A percentile compares a stretch with the other conserved stretches of the same genome.
Evolutionary conservation across 352 stramenopile species (phyloP).

Genomic region (Phytophthora syringae): DNA sequence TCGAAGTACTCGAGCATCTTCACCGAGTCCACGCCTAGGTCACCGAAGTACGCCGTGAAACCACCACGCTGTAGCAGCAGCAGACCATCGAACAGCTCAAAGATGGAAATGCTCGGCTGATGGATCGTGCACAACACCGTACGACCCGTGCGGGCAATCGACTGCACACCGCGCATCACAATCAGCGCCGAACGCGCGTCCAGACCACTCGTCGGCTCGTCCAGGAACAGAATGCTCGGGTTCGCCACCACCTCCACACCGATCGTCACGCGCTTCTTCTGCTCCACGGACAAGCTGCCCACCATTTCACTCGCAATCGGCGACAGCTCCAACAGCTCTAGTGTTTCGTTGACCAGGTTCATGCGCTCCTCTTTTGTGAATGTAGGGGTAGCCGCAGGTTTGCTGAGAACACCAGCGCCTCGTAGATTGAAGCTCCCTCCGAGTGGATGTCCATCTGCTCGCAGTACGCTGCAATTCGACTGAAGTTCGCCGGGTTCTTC

Average conservation of each 20-base stretch:
- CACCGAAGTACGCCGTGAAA: background rate
- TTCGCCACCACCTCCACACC: slow-evolving; percentile 91
- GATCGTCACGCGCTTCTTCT: slow-evolving; percentile 75
- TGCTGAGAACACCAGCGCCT: slow-evolving; percentile 93
- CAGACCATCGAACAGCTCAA: background rate
- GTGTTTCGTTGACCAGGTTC: slow-evolving; percentile 55
- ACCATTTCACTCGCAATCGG: slow-evolving; percentile 57
- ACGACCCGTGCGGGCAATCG: slow-evolving; percentile 73
- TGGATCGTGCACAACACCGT: slow-evolving; percentile 66
- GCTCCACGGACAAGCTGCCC: slow-evolving; percentile 74
- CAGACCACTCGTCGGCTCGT: slow-evolving; percentile 90
- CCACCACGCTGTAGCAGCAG: background rate
- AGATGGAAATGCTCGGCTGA: slow-evolving; percentile 12
- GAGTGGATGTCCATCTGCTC: slow-evolving; percentile 92
- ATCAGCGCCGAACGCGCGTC: slow-evolving; percentile 60
- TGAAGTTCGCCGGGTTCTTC: slow-evolving; percentile 85
- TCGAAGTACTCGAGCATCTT: background rate
- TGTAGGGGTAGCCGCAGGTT: slow-evolving; percentile 76
- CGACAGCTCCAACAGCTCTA: slow-evolving; percentile 63
- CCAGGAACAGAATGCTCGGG: slow-evolving; percentile 92
- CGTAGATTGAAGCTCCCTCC: slow-evolving; percentile 76
- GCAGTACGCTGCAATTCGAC: slow-evolving; percentile 58
- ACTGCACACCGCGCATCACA: slow-evolving; percentile 46
- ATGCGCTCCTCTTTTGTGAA: slow-evolving; percentile 51
- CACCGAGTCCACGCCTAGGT: background rate